phyloP scores from a whole-genome alignment of 1,284 basidiomycete species.

The Quambalaria eucalypti region DNA sequence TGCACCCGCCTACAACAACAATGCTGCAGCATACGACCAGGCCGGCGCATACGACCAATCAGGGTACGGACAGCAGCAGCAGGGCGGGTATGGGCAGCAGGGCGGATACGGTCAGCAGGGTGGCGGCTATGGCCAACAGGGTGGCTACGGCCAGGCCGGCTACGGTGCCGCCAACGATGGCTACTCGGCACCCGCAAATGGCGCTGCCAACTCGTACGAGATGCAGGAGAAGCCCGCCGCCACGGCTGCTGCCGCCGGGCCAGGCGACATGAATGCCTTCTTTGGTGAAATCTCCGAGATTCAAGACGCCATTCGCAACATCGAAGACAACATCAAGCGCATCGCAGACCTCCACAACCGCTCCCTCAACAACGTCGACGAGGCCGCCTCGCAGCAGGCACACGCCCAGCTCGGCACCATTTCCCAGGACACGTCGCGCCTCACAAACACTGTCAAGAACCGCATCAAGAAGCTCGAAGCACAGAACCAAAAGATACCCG shows the following conservation, averaged over 20 bases:
- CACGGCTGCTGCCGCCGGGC: no score
- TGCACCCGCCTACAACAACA: slow-evolving; percentile 7
- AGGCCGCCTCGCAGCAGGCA: slow-evolving; percentile 40
- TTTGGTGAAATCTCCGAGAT: slow-evolving; percentile 39
- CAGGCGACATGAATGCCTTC: slow-evolving; percentile 24
- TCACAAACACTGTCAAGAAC: slow-evolving; percentile 44
- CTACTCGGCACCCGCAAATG: slow-evolving; percentile 2
- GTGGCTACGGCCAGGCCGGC: slow-evolving; percentile 19
- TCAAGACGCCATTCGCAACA: slow-evolving; percentile 41
- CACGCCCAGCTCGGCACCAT: slow-evolving; percentile 35
- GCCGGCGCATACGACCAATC: neutral
- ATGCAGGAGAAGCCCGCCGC: slow-evolving; percentile 8
- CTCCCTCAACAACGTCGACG: slow-evolving; percentile 45
- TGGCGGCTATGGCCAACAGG: slow-evolving; percentile 5
- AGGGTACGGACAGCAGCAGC: slow-evolving; percentile 18
- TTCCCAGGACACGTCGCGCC: slow-evolving; percentile 32
- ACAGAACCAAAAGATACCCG: slow-evolving; percentile 26
- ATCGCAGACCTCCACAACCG: slow-evolving; percentile 45
- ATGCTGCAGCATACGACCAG: slow-evolving; percentile 5
- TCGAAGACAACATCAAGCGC: slow-evolving; percentile 42
- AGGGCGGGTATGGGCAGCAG: slow-evolving; percentile 13
- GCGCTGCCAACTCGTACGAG: slow-evolving; percentile 9
- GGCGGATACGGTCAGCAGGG: slow-evolving; percentile 4
- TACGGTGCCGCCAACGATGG: slow-evolving; percentile 16
- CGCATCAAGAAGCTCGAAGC: slow-evolving; percentile 38